phyloP scores from a whole-genome alignment of 1,284 basidiomycete species.

The Pseudomicrostroma phylloplanum region DNA sequence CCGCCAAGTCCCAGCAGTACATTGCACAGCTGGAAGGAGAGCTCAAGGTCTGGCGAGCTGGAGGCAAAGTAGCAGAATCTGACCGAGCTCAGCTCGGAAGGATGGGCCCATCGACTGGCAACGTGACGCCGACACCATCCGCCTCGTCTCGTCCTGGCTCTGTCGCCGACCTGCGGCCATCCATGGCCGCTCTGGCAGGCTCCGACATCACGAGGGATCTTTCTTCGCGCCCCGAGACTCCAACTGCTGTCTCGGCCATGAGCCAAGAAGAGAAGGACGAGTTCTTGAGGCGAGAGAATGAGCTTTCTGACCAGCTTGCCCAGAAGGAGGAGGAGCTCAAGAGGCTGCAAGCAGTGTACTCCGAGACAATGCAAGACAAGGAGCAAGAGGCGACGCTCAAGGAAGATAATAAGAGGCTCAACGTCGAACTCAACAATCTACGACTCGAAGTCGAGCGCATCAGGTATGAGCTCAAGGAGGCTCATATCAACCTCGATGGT shows the following conservation, averaged over 20 bases:
- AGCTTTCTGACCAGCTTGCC: slow-evolving; percentile 84
- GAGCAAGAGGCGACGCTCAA: slow-evolving; percentile 60
- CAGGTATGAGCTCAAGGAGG: slow-evolving; percentile 92
- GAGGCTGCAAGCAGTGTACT: slow-evolving; percentile 39
- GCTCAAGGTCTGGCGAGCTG: slow-evolving; percentile 80
- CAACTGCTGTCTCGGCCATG: slow-evolving; percentile 67
- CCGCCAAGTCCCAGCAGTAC: slow-evolving; percentile 76
- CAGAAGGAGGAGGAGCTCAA: slow-evolving; percentile 60
- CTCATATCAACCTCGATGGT: slow-evolving; percentile 87
- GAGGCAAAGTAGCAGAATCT: slow-evolving; percentile 74
- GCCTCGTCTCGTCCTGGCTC: slow-evolving; percentile 57
- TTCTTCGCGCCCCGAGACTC: slow-evolving; percentile 56
- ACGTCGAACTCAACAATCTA: slow-evolving; percentile 72
- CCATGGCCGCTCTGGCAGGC: slow-evolving; percentile 58
- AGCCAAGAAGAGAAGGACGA: slow-evolving; percentile 97
- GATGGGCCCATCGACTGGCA: slow-evolving; percentile 49
- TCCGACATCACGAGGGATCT: slow-evolving; percentile 66
- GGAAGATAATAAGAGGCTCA: slow-evolving; percentile 37
- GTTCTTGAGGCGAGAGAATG: slow-evolving; percentile 92
- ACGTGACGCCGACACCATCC: slow-evolving; percentile 29
- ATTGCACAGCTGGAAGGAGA: slow-evolving; percentile 86
- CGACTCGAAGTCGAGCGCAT: slow-evolving; percentile 84
- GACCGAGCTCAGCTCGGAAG: slow-evolving; percentile 75
- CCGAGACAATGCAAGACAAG: slow-evolving; percentile 68
- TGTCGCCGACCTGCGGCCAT: slow-evolving; percentile 60